Evolutionary conservation across 192 early-diverging fungal species (phyloP).

Genomic region (Coemansia sp.): DNA sequence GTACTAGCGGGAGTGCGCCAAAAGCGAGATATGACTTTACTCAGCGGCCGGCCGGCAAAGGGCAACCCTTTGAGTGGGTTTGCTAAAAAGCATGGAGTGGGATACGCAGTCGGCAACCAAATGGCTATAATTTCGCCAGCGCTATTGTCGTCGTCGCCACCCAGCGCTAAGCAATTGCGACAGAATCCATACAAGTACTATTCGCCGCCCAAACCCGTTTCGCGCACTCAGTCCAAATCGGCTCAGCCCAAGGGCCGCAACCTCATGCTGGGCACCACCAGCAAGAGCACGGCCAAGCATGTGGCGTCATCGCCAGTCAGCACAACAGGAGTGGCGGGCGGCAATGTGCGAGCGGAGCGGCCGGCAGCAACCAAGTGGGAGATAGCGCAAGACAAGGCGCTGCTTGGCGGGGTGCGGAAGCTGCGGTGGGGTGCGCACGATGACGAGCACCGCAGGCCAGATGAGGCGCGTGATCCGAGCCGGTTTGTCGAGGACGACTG

Average conservation of each 20-base stretch:
- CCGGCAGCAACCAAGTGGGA: slow-evolving; percentile 25
- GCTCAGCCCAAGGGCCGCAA: slow-evolving; percentile 25
- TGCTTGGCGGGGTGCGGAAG: slow-evolving; percentile 36
- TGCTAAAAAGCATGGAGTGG: slow-evolving; percentile 48
- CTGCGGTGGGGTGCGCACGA: slow-evolving; percentile 20
- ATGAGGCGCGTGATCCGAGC: slow-evolving; percentile 25
- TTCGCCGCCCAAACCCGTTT: slow-evolving; percentile 45
- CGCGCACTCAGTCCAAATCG: not conserved
- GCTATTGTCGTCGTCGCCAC: slow-evolving; percentile 50
- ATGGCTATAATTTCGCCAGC: slow-evolving; percentile 39
- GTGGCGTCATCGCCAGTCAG: not conserved
- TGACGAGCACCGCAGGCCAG: not conserved
- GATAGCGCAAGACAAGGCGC: slow-evolving; percentile 44
- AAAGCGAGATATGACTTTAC: slow-evolving; percentile 21
- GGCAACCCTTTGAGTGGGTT: slow-evolving; percentile 37
- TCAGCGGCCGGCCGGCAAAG: slow-evolving; percentile 17
- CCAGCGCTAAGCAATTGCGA: slow-evolving; percentile 42
- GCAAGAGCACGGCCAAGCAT: slow-evolving; percentile 1
- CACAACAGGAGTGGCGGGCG: not conserved
- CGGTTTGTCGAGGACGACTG: slow-evolving; percentile 31
- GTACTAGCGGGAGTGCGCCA: slow-evolving; percentile 20
- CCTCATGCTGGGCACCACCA: slow-evolving; percentile 19
- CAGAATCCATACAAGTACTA: slow-evolving; percentile 49
- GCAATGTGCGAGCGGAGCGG: not conserved
- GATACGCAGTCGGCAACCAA: slow-evolving; percentile 39